Evolutionary conservation across 2,329 filamentous ascomycete species (phyloP).

Genomic region (Aspergillus sp.): DNA sequence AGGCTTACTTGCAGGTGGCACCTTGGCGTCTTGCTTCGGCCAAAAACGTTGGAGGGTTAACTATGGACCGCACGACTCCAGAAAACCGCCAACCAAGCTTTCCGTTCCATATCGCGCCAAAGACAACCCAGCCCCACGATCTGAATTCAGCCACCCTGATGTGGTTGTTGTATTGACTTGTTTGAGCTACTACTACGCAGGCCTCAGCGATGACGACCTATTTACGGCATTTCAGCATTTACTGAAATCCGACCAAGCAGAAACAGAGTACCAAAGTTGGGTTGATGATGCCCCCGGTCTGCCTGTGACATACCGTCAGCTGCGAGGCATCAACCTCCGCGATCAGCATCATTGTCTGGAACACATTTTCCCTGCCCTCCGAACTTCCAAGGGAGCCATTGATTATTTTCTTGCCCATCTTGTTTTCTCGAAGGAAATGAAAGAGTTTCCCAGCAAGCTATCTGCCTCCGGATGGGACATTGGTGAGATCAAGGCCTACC

Average conservation of each 20-base stretch:
- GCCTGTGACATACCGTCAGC: constrained; percentile 38
- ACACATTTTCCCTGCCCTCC: constrained; percentile 55
- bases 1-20: constrained; percentile 56
- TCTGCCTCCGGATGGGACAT: constrained; percentile 70
- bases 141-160: constrained; percentile 65
- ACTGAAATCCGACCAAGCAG: constrained; percentile 52
- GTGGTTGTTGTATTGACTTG: constrained; percentile 57
- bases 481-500: constrained; percentile 41
- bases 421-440: constrained; percentile 63
- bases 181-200: constrained; percentile 58
- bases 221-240: constrained; percentile 51
- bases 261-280: constrained; percentile 48
- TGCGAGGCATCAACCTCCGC: constrained; percentile 59
- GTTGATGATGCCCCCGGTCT: constrained; percentile 33
- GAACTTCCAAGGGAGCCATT: constrained; percentile 53
- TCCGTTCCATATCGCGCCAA: constrained; percentile 63
- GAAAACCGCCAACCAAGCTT: constrained; percentile 54
- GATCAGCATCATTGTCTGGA: constrained; percentile 52
- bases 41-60: constrained; percentile 66
- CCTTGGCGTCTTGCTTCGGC: constrained; percentile 55
- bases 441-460: constrained; percentile 63
- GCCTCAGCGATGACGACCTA: constrained; percentile 54
- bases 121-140: constrained; percentile 54
- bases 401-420: constrained; percentile 63
- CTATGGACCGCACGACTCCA: constrained; percentile 55